Evolutionary conservation across 352 stramenopile genomes (phyloP), one percentile per base, ranked within the genome.

Genomic region (Elongisporangium prolatum): DNA sequence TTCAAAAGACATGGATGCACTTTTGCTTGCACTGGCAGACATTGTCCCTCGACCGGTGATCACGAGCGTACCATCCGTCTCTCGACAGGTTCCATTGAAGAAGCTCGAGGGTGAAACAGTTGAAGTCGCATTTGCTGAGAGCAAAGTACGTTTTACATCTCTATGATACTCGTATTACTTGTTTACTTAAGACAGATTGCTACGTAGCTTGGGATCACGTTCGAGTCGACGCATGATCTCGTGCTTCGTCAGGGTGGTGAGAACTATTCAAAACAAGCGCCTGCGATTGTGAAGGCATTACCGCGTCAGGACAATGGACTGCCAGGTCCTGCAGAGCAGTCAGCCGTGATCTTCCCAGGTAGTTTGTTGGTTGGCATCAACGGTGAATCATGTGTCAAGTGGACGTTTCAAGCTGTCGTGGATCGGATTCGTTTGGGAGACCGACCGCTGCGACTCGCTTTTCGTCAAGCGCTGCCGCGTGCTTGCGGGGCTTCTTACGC

Each of bases 311-410:
- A 68, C 0, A 85, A 85, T 44, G 81, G 84, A 10, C 65, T 85
- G 9, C 60, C 75, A 17, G 84, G 84, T 3, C 79, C 84, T 37
- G 81, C 84, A 0, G 84, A 89, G 56, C 69, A 77, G 8, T 89
- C 80, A 0, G 71, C 70, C 0, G 34, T 80, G 1, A 76, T 91
- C 21, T 63, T 59, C 9, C 48, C 72, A 10, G 81, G 84, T 4
- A 90, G 79, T 52, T 85, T 86, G 53, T 63, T 93, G 20, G 68
- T 89, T 17, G 79, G 66, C 13, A 87, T 93, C 65, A 93, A 93
- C 51, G 79, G 81, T 7, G 63, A 77, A 17, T 85, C 80, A 20
- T 85, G 78, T 9, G 50, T 89, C 9, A 75, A 89, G 18, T 54
- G 81, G 47, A 87, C 72, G 1, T 88, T 89, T 44, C 67, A 82